Conservation (phyloP, 129 eudicot genomes). For the Helichrysum umbraculigerum region DNA sequence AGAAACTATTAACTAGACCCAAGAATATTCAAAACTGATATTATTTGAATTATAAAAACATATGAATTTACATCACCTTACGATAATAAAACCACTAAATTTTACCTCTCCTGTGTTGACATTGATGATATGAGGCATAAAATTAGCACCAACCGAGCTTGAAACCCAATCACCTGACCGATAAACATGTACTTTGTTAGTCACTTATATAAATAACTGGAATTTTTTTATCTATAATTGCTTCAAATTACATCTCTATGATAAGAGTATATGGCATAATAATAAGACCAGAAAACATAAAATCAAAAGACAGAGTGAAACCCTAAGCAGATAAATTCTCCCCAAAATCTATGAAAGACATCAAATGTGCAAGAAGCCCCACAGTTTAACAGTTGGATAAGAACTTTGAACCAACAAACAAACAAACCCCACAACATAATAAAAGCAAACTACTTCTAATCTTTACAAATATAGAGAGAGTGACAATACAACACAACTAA, state of each 20-base stretch:
- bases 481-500: conserved; percentile 20
- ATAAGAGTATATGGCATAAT: neutral
- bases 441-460: conserved; percentile 36
- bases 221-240: neutral
- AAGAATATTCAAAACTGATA: neutral
- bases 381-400: conserved; percentile 24
- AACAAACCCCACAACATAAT: conserved; percentile 41
- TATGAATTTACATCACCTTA: neutral
- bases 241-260: neutral
- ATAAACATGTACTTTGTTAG: neutral
- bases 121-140: conserved; percentile 76
- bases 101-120: conserved; percentile 94
- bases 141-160: conserved; percentile 78
- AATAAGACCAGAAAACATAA: neutral
- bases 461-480: conserved; percentile 36
- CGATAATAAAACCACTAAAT: neutral
- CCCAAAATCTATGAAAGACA: conserved; percentile 24
- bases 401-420: conserved; percentile 40
- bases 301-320: neutral
- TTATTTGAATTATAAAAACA: neutral
- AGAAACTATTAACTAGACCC: neutral
- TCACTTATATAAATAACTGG: neutral
- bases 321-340: conserved; percentile 4
- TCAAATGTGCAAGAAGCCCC: conserved; percentile 38
- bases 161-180: conserved; percentile 71